phyloP scores from a whole-genome alignment of 106 monocot species.

The Ottelia alismoides region DNA sequence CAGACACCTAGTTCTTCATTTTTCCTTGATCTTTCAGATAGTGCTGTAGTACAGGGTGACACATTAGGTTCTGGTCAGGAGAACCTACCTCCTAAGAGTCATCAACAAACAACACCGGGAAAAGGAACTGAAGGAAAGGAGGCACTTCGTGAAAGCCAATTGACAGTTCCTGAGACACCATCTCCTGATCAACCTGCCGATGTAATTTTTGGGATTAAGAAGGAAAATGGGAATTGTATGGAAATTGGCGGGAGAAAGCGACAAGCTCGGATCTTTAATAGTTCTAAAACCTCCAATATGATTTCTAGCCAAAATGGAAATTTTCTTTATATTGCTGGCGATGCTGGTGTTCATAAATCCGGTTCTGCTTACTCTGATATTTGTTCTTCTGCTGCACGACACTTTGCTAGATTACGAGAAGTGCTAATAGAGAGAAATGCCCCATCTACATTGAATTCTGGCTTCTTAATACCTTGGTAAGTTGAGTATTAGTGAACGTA shows the following conservation, averaged over 20 bases:
- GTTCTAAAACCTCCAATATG: conserved; percentile 28
- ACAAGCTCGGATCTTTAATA: conserved; percentile 44
- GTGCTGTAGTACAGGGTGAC: conserved; percentile 15
- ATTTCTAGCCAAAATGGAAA: conserved; percentile 29
- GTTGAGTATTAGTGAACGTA: not conserved
- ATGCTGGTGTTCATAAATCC: conserved; percentile 41
- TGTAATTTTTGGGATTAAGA: conserved; percentile 31
- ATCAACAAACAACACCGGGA: conserved; percentile 60
- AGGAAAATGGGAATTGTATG: conserved; percentile 43
- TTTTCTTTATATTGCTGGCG: conserved; percentile 20
- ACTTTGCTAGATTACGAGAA: conserved; percentile 86
- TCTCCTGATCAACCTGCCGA: conserved; percentile 84
- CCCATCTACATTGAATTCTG: conserved; percentile 79
- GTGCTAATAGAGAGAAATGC: conserved; percentile 91
- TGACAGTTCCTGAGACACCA: conserved; percentile 97
- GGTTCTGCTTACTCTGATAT: conserved; percentile 78
- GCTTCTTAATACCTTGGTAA: conserved; percentile 91
- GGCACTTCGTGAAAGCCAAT: conserved; percentile 60
- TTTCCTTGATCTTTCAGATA: conserved; percentile 59
- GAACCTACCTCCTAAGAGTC: conserved; percentile 66
- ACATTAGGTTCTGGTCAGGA: conserved; percentile 37
- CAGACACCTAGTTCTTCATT: conserved; percentile 28
- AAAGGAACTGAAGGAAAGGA: conserved; percentile 46
- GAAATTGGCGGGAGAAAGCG: conserved; percentile 67
- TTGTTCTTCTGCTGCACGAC: conserved; percentile 69